Evolutionary conservation across 257 asterid species (phyloP), one percentile per base, ranked within the genome.

Genomic region (Mentha longifolia): DNA sequence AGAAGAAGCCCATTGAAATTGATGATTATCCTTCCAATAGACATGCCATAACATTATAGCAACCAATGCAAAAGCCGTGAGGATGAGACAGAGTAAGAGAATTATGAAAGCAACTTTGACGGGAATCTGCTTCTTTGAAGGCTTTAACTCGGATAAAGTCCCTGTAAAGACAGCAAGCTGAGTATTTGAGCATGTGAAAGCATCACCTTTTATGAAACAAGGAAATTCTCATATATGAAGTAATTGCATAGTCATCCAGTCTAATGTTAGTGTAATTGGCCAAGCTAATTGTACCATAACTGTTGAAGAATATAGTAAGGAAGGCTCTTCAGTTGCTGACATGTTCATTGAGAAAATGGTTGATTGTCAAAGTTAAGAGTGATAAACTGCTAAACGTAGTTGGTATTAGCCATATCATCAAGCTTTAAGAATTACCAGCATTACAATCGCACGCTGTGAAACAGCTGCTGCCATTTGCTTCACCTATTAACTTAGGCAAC

Each of bases 361-460:
- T 56, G 15, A 22, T 55, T 14, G 25, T 70, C 25, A 47, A 10
- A 13, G 31, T 8, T 12, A 57, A 73, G 16, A 41, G 16, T n/a
- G 56, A 62, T 15, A 30, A 35, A 51, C 57, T 52, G 57, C 65
- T 20, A 52, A 58, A 17, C n/a, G 28, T 46, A 71, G 70, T 39
- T 41, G 42, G 30, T 60, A 16, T 35, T 16, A 16, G 61, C 20
- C 17, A 68, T 49, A 42, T 63, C 33, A 54, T 43, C 68, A 61
- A 58, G 73, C 7, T 51, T 67, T 14, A 68, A 31, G 22, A 72
- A 12, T 60, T 89, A 94, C 99, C 99, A 9, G 94, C 86, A 41
- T 76, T 75, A 70, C 99, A 95, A 63, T 82, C 74, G 87, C 99
- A 95, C 5, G 90, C 77, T 5, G 89, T 68, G 76, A 89, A 95